Percentiles rank a stretch among this genome's conserved stretches.
Conservation (phyloP, 2,329 filamentous ascomycete species). For the Talaromyces sp. region DNA sequence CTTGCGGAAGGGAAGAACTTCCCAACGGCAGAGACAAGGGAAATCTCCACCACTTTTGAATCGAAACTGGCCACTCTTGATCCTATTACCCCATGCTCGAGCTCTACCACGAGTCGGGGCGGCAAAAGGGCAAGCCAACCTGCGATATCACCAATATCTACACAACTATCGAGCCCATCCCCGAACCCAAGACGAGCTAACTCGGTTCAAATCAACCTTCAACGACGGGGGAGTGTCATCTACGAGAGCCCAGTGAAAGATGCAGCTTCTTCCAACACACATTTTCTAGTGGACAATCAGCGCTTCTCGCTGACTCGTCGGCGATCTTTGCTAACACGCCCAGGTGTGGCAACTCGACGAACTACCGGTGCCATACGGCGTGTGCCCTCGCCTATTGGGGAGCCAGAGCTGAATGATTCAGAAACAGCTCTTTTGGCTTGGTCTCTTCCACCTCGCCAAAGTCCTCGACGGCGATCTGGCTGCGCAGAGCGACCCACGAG, state of each 20-base stretch:
- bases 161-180: slow-evolving; percentile 16
- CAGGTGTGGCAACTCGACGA: slow-evolving; percentile 39
- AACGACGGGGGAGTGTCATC: slow-evolving; percentile 26
- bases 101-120: slow-evolving; percentile 22
- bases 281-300: slow-evolving; percentile 36
- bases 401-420: slow-evolving; percentile 18
- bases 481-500: slow-evolving; percentile 25
- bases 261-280: slow-evolving; percentile 36
- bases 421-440: slow-evolving; percentile 21
- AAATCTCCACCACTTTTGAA: slow-evolving; percentile 23
- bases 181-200: slow-evolving; percentile 31
- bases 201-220: slow-evolving; percentile 32
- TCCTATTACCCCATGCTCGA: slow-evolving; percentile 7
- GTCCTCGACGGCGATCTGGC: slow-evolving; percentile 11
- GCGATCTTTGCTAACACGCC: slow-evolving; percentile 39
- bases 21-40: slow-evolving; percentile 11
- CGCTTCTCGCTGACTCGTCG: slow-evolving; percentile 41
- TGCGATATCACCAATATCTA: slow-evolving; percentile 14
- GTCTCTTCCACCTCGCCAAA: slow-evolving; percentile 21
- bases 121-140: slow-evolving; percentile 27
- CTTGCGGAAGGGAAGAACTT: slow-evolving; percentile 22
- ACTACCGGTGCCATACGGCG: slow-evolving; percentile 28
- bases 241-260: slow-evolving; percentile 30
- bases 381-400: slow-evolving; percentile 27
- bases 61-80: slow-evolving; percentile 4